Conservation (phyloP, 495 filamentous ascomycete genomes). For the Oidiodendron maius region DNA sequence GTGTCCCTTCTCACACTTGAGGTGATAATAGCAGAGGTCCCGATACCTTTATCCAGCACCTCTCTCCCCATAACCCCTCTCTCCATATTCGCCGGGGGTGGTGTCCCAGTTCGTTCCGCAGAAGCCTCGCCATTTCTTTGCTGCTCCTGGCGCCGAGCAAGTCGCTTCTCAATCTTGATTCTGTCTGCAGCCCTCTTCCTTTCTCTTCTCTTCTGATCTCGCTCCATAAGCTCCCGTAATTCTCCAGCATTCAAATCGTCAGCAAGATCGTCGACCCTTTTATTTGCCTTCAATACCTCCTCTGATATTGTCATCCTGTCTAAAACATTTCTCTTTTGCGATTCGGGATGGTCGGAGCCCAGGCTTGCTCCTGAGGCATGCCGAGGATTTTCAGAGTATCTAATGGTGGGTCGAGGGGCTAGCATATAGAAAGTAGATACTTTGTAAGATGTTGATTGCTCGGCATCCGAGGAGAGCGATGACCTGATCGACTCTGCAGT, state of each 20-base stretch:
- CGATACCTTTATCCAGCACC: constrained; percentile 33
- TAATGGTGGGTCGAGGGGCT: constrained; percentile 72
- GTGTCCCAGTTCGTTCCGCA: constrained; percentile 34
- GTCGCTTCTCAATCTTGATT: constrained; percentile 60
- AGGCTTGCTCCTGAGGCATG: constrained; percentile 28
- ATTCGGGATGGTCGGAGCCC: constrained; percentile 31
- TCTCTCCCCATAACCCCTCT: constrained; percentile 49
- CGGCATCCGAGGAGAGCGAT: constrained; percentile 62
- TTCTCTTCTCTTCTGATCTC: constrained; percentile 72
- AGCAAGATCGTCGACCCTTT: constrained; percentile 72
- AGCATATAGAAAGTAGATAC: constrained; percentile 68
- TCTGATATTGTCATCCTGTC: constrained; percentile 50
- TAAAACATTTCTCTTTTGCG: constrained; percentile 29
- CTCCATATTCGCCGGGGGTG: constrained; percentile 46
- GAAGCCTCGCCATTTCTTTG: constrained; percentile 43
- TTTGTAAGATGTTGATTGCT: constrained; percentile 64
- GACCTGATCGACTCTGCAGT: constrained; percentile 67
- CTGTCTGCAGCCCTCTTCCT: constrained; percentile 66
- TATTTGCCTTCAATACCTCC: constrained; percentile 59
- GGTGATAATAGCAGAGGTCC: constrained; percentile 42
- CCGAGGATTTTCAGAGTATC: constrained; percentile 60
- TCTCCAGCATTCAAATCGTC: constrained; percentile 75
- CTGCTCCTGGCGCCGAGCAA: constrained; percentile 65
- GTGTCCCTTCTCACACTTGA: constrained; percentile 38
- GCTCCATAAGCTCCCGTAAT: constrained; percentile 76